Conservation (phyloP, 169 alveolate genomes). For the Perkinsus marinus region DNA sequence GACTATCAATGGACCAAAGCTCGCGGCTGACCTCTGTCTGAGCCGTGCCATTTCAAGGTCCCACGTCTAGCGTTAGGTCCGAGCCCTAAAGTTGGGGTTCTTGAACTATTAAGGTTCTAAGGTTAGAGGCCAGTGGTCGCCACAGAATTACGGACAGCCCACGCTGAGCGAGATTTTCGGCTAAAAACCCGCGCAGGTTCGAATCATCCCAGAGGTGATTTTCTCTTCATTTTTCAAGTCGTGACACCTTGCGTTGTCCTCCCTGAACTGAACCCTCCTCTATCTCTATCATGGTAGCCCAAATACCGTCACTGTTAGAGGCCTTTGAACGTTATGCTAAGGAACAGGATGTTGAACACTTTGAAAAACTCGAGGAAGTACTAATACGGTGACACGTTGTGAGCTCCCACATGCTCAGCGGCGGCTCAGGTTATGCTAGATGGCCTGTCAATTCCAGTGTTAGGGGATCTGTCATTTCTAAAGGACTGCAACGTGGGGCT, state of each 20-base stretch:
- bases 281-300: not conserved
- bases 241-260: not conserved
- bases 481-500: not conserved
- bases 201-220: too few species aligned
- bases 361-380: not conserved
- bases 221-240: too few species aligned
- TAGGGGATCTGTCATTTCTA: not conserved
- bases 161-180: too few species aligned
- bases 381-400: not conserved
- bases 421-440: not conserved
- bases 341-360: not conserved
- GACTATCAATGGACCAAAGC: too few species aligned
- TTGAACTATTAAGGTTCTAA: too few species aligned
- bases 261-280: not conserved
- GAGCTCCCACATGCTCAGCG: not conserved
- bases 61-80: too few species aligned
- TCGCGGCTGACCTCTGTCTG: too few species aligned
- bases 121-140: too few species aligned
- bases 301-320: not conserved
- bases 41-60: too few species aligned
- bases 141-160: too few species aligned
- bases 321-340: not conserved
- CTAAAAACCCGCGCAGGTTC: too few species aligned
- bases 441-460: not conserved
- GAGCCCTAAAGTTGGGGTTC: too few species aligned